Base-by-base conservation (phyloP, 2,329 filamentous ascomycete species). In the Ophiostoma australiae region DNA sequence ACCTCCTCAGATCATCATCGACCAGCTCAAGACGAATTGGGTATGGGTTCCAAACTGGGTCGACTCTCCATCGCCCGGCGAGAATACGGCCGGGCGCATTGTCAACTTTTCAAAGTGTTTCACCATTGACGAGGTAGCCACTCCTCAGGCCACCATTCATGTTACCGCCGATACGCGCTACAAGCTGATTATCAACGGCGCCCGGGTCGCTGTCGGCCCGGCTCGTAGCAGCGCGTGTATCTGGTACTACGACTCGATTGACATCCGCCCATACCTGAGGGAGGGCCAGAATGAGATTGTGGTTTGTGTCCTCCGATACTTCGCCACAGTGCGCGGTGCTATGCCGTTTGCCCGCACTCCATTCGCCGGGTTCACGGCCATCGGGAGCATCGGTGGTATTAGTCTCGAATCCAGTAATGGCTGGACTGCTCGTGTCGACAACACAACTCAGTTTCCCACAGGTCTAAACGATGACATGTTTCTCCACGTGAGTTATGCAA, bases 141-240 rank as follows among this genome's bases (percentile, higher is more conserved):
- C 48, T 0, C 33, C 17, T 0, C 74, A 77, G 70, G 76, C 68
- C 0, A 15, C 70, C 5, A 37, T 74, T 67, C 73, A 73, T 23
- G 63, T 79, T 72, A 78, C 80, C 0, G 81, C 81, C 6, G 81
- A 83, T 52, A 83, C 81, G 5, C 76, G 80, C 10, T 83, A 82
- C 75, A 82, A 82, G 69, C 75, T 82, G 2, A 76, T 75, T 37
- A 76, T 83, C 58, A 83, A 83, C 75, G 77, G 77, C 3, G 68
- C n/a, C 0, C 76, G 77, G 11, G 75, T 81, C 17, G 76, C 78
- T 3, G 76, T 80, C 2, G 81, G 81, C 1, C 81, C 81, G 2
- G 75, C 77, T 1, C 76, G 79, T 44, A 76, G 81, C 33, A 80
- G 78, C 68, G 77, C 75, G 0, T 73, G 75, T 68, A 75, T 78